Evolutionary conservation across 2,329 filamentous ascomycete species (phyloP).

Genomic region (Orbilia oligospora): DNA sequence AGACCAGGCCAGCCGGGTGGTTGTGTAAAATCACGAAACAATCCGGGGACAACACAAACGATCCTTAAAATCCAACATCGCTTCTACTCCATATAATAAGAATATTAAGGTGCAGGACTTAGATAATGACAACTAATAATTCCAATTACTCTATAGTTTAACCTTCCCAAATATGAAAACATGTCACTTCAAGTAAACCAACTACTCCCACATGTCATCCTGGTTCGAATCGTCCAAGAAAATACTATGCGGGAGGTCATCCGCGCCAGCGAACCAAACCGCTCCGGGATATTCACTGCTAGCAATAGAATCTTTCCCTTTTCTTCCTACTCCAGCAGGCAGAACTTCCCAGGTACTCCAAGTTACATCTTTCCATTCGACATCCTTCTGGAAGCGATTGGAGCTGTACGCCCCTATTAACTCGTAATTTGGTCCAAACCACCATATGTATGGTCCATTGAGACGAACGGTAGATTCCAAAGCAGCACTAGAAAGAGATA

Average conservation of each 20-base stretch:
- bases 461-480: not conserved
- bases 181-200: too few relatives aligned
- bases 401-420: not conserved
- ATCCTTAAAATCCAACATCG: too few relatives aligned
- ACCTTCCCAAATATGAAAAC: too few relatives aligned
- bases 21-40: too few relatives aligned
- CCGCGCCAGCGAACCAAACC: conserved; percentile 1
- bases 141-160: too few relatives aligned
- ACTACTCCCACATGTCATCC: not conserved
- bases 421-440: conserved; percentile 5
- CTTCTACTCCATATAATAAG: too few relatives aligned
- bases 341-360: not conserved
- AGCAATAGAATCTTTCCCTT: not conserved
- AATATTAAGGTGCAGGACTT: too few relatives aligned
- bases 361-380: not conserved
- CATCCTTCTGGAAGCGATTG: not conserved
- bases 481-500: not conserved
- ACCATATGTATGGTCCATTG: not conserved
- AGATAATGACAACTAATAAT: too few relatives aligned
- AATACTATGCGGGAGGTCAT: not conserved
- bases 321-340: not conserved
- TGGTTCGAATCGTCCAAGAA: not conserved
- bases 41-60: too few relatives aligned
- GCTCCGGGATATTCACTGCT: not conserved
- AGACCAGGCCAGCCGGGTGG: too few relatives aligned